These are phyloP conservation scores for Dioszegia aurantiaca DNA, from an alignment of 768 basidiomycete species.

Conservation along the genomic window DNA sequence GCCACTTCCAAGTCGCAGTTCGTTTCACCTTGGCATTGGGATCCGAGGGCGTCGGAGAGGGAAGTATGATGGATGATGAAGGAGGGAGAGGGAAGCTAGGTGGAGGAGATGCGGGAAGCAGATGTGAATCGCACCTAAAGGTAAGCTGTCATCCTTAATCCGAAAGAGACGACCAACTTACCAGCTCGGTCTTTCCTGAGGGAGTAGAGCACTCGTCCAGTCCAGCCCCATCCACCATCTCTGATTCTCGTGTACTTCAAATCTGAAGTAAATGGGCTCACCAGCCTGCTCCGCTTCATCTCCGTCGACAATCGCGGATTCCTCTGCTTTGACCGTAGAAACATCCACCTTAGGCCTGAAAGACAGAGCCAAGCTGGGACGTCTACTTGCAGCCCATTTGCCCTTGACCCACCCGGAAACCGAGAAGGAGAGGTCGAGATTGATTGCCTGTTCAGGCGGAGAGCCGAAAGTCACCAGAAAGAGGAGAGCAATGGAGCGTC, in stretches of 20 bases:
- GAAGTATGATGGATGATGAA: slow-evolving; percentile 57
- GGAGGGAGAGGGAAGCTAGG: slow-evolving; percentile 64
- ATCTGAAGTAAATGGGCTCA: slow-evolving; percentile 61
- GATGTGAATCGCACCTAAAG: slow-evolving; percentile 59
- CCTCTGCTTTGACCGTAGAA: slow-evolving; percentile 11
- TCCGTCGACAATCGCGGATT: slow-evolving; percentile 14
- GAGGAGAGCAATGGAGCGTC: slow-evolving; percentile 62
- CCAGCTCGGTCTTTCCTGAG: slow-evolving; percentile 87
- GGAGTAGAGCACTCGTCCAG: slow-evolving; percentile 89
- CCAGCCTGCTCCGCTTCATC: slow-evolving; percentile 20
- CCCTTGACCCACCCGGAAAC: slow-evolving; percentile 70
- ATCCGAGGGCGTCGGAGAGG: slow-evolving; percentile 40
- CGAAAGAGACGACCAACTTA: slow-evolving; percentile 54
- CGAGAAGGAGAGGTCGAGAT: slow-evolving; percentile 56
- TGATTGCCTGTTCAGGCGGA: slow-evolving; percentile 59
- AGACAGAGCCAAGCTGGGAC: slow-evolving; percentile 57
- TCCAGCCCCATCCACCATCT: slow-evolving; percentile 97
- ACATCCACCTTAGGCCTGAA: slow-evolving; percentile 55
- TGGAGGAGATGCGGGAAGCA: slow-evolving; percentile 66
- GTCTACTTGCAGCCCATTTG: slow-evolving; percentile 59
- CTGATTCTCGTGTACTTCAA: slow-evolving; percentile 90
- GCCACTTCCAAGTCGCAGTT: slow-evolving; percentile 81
- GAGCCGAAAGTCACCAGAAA: slow-evolving; percentile 66
- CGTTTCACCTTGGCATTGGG: slow-evolving; percentile 60
- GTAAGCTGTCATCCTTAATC: slow-evolving; percentile 40